Evolutionary conservation across 179 eudicot genomes (phyloP).

Genomic region (Silene coronaria): DNA sequence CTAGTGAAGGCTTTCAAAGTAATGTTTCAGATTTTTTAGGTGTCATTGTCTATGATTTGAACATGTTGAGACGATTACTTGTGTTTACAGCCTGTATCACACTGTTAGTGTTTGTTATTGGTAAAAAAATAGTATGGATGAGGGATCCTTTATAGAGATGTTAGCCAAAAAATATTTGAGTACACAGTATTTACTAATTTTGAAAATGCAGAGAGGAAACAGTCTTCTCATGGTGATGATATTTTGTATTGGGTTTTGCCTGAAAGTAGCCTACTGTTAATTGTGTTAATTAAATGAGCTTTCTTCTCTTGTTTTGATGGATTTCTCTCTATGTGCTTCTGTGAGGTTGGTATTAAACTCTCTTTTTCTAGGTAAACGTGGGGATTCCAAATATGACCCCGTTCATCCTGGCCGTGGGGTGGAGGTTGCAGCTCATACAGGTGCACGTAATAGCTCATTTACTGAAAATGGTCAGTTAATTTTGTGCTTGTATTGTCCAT

Average conservation of each 20-base stretch:
- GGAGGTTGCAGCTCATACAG: constrained; percentile 17
- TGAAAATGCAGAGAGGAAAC: not conserved
- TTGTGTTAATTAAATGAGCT: not conserved
- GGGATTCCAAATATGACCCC: constrained; percentile 17
- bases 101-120: not conserved
- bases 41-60: constrained; percentile 19
- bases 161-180: not conserved
- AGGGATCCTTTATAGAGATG: not conserved
- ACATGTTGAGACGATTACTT: constrained; percentile 1
- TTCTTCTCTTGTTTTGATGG: not conserved
- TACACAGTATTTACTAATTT: not conserved
- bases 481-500: not conserved
- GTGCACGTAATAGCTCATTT: constrained; percentile 26
- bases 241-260: not conserved
- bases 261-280: not conserved
- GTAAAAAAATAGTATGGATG: not conserved
- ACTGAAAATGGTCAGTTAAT: constrained; percentile 26
- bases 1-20: constrained; percentile 50
- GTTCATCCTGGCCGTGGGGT: constrained; percentile 17
- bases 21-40: constrained; percentile 46
- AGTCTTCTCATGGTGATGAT: not conserved
- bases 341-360: not conserved
- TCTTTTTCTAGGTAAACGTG: constrained; percentile 29
- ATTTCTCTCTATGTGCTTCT: not conserved
- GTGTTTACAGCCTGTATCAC: not conserved